Evolutionary conservation across 2,329 filamentous ascomycete species (phyloP), one percentile per base, ranked within the genome.

Genomic region (Phialophora chinensis): DNA sequence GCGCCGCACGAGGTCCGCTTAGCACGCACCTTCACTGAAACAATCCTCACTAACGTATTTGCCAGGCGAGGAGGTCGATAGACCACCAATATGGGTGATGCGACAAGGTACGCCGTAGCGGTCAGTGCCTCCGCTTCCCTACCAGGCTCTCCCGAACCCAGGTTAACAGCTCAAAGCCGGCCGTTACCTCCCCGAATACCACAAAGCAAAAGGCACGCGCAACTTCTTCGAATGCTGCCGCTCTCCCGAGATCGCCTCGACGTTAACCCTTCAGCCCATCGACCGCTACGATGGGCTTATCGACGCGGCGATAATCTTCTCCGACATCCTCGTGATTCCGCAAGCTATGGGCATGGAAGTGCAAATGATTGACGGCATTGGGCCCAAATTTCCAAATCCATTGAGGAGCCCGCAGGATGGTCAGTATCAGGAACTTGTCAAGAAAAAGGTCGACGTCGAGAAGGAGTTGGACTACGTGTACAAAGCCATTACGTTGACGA

Each of bases 211-310:
- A 82, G 94, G 90, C 73, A 85, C 81, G 62, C 88, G 90, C 71
- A 95, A 99, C 82, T 99, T 99, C 82, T 99, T 99, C 83, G 92
- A 93, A 81, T 97, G 94, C 86, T 99, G 95, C 79, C 93, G 95
- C 63, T 88, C 89, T 75, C 92, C 95, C 64, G 93, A 98, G 79
- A 89, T 98, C 70, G 92, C 95, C 59, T 97, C 93, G 35, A 96
- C 91, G 47, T 83, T 99, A 73, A 99, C 95, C 5, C 86, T 99
- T 31, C 95, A 99, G 80, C 95, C 95, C 61, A 89, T 99, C 74
- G 93, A 97, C 74, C 92, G 95, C 61, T 99, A 89, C 77, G 89
- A 86, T 50, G 93, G 93, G 52, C 89, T 99, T 68, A 88, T 99
- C 73, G 95, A 99, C 79, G 94, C 93, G 31, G 93, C 95, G 67